Conservation (phyloP, 441 rosid species). For the Monsonia emarginata region DNA sequence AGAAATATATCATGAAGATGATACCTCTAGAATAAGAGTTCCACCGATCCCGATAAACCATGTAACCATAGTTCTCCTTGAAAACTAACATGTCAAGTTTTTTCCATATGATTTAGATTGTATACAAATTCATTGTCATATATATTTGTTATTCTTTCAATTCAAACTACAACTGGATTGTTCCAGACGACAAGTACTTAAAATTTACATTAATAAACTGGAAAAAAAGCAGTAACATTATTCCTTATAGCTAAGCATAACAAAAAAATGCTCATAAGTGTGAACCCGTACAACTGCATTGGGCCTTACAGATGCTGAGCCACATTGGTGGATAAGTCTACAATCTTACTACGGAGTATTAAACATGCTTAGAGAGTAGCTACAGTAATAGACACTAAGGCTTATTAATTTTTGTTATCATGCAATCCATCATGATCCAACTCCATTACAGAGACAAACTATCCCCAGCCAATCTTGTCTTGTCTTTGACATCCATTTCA, state of each 20-base stretch:
- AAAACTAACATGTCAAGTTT: too few species aligned
- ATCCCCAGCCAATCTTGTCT: background rate
- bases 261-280: background rate
- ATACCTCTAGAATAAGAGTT: too few species aligned
- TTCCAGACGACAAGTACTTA: too few species aligned
- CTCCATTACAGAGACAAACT: background rate
- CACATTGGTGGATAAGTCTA: background rate
- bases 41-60: too few species aligned
- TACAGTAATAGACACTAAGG: conserved; percentile 3
- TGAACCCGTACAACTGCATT: background rate
- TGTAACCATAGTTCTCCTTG: too few species aligned
- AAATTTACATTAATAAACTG: too few species aligned
- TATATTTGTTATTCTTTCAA: too few species aligned
- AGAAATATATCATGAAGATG: too few species aligned
- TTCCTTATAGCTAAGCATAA: background rate
- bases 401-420: background rate
- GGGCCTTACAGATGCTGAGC: background rate
- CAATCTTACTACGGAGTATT: background rate
- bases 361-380: conserved; percentile 4
- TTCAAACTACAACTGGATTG: too few species aligned
- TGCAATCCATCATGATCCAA: background rate
- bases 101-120: too few species aligned
- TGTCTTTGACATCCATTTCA: background rate
- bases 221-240: too few species aligned
- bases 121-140: too few species aligned